Conservation (phyloP, 495 filamentous ascomycete species). For the Evernia prunastri region DNA sequence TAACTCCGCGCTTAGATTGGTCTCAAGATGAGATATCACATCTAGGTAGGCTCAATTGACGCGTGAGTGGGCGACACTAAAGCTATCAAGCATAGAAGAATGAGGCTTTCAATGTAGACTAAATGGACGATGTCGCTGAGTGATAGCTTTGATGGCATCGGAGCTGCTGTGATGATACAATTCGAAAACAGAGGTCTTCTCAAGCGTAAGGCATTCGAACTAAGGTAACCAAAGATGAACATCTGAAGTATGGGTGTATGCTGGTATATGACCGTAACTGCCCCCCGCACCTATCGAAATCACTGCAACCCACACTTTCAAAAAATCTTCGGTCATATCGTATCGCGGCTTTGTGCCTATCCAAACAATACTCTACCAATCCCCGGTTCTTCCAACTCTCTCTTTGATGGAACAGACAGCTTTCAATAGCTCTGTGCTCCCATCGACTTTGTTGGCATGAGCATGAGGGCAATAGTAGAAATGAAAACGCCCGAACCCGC, state of each 20-base stretch:
- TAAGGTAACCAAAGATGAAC: background rate
- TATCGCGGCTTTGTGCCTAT: background rate
- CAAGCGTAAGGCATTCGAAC: background rate
- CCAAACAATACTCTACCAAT: background rate
- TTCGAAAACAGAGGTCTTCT: too few relatives aligned
- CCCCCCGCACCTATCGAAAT: background rate
- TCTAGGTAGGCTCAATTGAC: background rate
- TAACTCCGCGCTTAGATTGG: too few relatives aligned
- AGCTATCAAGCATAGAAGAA: background rate
- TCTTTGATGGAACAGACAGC: background rate
- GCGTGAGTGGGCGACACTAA: background rate
- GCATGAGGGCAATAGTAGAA: slow-evolving; percentile 35
- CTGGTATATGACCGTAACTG: background rate
- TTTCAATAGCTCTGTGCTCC: slow-evolving; percentile 28
- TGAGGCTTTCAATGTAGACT: too few relatives aligned
- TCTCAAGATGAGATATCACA: background rate
- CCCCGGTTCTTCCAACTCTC: background rate
- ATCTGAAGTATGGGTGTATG: background rate
- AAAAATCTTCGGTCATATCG: background rate
- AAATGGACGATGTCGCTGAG: too few relatives aligned
- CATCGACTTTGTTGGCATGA: slow-evolving; percentile 35
- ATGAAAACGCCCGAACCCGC: slow-evolving; percentile 40
- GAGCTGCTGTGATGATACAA: too few relatives aligned
- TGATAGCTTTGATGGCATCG: too few relatives aligned
- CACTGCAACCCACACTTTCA: background rate